These are phyloP conservation scores for Camellia lanceoleosa DNA, from an alignment of 148 eudicot species.

Conservation along the genomic window DNA sequence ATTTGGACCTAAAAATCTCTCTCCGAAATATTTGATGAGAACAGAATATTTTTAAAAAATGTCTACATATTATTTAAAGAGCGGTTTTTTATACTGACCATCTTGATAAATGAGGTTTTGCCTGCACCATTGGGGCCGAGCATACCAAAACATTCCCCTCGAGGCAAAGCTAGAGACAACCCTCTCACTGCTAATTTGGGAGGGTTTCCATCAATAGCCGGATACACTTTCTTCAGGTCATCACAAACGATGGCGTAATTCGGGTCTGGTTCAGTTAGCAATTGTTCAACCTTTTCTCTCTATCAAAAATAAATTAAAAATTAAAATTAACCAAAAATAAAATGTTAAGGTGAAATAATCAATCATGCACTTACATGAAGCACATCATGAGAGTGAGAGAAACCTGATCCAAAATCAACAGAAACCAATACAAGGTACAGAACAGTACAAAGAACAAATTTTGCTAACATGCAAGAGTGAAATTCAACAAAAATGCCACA, in stretches of 20 bases:
- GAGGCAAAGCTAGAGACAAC: slow-evolving; percentile 76
- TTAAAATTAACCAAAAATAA: neutral
- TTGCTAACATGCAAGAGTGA: neutral
- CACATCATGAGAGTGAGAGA: neutral
- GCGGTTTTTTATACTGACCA: slow-evolving; percentile 49
- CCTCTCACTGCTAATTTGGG: slow-evolving; percentile 80
- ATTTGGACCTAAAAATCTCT: neutral
- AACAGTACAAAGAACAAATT: neutral
- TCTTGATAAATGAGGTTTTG: slow-evolving; percentile 81
- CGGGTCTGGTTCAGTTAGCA: slow-evolving; percentile 44
- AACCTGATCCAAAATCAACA: neutral
- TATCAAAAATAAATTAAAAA: slow-evolving; percentile 16
- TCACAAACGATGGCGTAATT: slow-evolving; percentile 56
- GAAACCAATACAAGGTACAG: neutral
- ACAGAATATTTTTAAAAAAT: neutral
- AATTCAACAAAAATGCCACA: neutral
- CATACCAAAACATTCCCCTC: slow-evolving; percentile 97
- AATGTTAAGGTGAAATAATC: neutral
- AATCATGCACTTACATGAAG: neutral
- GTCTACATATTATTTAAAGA: neutral
- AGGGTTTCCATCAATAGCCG: slow-evolving; percentile 86
- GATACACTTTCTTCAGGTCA: slow-evolving; percentile 70
- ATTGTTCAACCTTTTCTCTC: slow-evolving; percentile 75
- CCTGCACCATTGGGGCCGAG: slow-evolving; percentile 99
- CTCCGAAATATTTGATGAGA: neutral